Percentiles rank a stretch among this genome's conserved stretches.
These are phyloP conservation scores for Ambrosia artemisiifolia DNA, from an alignment of 129 eudicot species.

Conservation along the genomic window DNA sequence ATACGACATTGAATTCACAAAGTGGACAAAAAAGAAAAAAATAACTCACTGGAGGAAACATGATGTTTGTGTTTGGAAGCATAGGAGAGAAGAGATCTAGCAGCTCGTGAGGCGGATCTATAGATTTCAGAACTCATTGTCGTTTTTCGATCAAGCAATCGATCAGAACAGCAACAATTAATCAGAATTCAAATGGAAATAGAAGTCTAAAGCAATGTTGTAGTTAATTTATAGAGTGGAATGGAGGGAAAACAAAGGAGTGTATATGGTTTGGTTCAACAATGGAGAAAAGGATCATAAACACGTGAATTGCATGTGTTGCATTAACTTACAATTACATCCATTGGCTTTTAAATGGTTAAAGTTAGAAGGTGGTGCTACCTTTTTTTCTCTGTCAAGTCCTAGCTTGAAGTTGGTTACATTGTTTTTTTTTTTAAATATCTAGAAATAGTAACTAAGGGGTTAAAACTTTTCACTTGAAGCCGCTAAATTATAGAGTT, in stretches of 20 bases:
- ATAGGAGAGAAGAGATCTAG: slow-evolving; percentile 61
- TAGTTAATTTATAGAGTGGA: slow-evolving; percentile 3
- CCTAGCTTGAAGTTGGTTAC: background rate
- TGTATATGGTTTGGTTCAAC: slow-evolving; percentile 2
- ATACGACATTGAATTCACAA: no score
- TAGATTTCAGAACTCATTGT: slow-evolving; percentile 68
- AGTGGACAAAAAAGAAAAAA: no score
- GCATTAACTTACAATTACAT: background rate
- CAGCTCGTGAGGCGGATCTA: slow-evolving; percentile 70
- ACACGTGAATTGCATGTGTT: slow-evolving; percentile 8
- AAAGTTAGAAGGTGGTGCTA: background rate
- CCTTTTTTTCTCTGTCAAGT: background rate
- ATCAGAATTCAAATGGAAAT: background rate
- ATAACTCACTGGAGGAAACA: slow-evolving; percentile 53
- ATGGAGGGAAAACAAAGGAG: slow-evolving; percentile 29
- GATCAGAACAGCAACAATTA: background rate
- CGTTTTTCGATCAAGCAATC: slow-evolving; percentile 3
- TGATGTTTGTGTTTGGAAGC: slow-evolving; percentile 61
- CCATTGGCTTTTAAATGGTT: background rate
- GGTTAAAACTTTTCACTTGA: no score
- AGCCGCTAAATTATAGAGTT: background rate
- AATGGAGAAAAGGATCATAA: slow-evolving; percentile 12
- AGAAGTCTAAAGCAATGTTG: background rate
- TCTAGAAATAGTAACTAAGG: background rate
- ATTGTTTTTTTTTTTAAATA: no score